These are phyloP conservation scores for Pseudopyricularia cyperi DNA, from an alignment of 2,329 filamentous ascomycete species.

Conservation along the genomic window DNA sequence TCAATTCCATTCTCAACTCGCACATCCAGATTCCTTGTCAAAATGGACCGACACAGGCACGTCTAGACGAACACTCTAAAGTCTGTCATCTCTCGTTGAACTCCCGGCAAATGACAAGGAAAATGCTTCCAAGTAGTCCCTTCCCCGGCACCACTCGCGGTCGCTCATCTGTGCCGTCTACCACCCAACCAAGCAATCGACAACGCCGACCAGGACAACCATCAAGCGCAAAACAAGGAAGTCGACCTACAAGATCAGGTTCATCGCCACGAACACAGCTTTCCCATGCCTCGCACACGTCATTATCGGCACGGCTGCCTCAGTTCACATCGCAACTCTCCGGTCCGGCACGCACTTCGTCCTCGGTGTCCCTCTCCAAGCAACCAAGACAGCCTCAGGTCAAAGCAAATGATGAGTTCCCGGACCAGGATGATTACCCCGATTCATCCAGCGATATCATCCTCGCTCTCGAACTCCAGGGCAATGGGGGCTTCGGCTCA, in stretches of 20 bases:
- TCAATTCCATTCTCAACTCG: too few relatives aligned
- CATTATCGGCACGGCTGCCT: neutral
- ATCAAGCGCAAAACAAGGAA: neutral
- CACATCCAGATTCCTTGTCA: too few relatives aligned
- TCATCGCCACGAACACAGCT: neutral
- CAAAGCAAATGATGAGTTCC: neutral
- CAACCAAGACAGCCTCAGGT: neutral
- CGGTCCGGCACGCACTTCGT: neutral
- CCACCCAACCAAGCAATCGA: neutral
- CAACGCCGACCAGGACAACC: neutral
- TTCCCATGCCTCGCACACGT: neutral
- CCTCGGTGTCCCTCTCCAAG: neutral
- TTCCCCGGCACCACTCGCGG: neutral
- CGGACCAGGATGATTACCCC: slow-evolving; percentile 6
- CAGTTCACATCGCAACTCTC: neutral
- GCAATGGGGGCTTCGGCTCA: slow-evolving; percentile 64
- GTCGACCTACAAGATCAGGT: neutral
- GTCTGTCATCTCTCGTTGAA: neutral
- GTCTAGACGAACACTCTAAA: neutral
- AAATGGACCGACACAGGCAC: neutral
- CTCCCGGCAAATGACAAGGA: neutral
- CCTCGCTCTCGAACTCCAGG: slow-evolving; percentile 66
- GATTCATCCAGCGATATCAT: slow-evolving; percentile 50
- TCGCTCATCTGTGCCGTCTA: neutral
- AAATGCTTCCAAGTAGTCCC: neutral